Evolutionary conservation across 495 filamentous ascomycete genomes (phyloP).

Genomic region (Neohortaea acidophila): DNA sequence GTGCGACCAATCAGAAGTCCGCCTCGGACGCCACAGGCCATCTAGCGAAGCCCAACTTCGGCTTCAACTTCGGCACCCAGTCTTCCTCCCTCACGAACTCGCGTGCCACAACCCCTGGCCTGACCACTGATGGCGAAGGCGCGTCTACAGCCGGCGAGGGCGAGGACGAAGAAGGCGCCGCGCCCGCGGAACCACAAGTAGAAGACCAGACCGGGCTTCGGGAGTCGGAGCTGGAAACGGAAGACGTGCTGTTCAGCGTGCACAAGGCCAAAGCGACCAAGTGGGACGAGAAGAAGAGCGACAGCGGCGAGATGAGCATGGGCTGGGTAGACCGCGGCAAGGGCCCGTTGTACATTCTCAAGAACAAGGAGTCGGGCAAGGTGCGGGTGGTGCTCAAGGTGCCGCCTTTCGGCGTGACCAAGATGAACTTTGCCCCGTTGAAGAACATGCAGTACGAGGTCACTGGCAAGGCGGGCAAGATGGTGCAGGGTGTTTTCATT

Average conservation of each 20-base stretch:
- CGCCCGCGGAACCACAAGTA: conserved; percentile 10
- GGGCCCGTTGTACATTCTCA: conserved; percentile 21
- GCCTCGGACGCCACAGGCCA: not conserved
- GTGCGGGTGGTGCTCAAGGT: conserved; percentile 17
- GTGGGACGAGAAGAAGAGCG: conserved; percentile 8
- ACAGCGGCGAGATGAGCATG: not conserved
- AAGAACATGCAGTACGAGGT: conserved; percentile 5
- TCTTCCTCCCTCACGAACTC: conserved; percentile 8
- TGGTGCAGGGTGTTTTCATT: conserved; percentile 6
- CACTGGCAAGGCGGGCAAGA: conserved; percentile 5
- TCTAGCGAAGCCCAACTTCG: conserved; percentile 5
- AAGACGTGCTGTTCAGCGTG: conserved; percentile 18
- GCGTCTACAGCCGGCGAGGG: conserved; percentile 11
- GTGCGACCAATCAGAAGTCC: not conserved
- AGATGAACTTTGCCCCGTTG: conserved; percentile 16
- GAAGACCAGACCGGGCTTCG: conserved; percentile 17
- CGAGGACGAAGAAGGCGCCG: conserved; percentile 8
- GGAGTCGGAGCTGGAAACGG: conserved; percentile 10
- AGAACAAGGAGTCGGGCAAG: conserved; percentile 20
- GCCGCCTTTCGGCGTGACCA: conserved; percentile 12
- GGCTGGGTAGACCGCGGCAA: conserved; percentile 17
- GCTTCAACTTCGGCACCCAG: conserved; percentile 16
- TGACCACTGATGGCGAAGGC: conserved; percentile 18
- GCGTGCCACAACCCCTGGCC: conserved; percentile 19
- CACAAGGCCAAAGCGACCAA: conserved; percentile 15